Base-by-base conservation (phyloP, 2,329 filamentous ascomycete genomes). In the Falciphora oryzae region DNA sequence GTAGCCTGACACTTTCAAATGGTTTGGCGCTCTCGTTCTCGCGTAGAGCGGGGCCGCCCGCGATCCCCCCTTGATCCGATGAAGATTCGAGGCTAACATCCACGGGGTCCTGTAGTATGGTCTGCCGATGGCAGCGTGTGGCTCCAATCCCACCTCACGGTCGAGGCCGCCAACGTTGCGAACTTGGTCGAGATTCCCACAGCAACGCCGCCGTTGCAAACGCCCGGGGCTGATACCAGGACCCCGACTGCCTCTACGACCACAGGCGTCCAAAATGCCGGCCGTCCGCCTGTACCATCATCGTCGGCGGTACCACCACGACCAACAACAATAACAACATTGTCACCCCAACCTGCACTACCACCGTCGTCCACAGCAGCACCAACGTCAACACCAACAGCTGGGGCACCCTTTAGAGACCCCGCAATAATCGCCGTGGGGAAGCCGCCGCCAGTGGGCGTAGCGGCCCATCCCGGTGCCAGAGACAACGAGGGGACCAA, bases 351-450 rank as follows among this genome's bases (percentile, higher is more conserved):
- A 25, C 7, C 44, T 10, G 22, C 6, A 8, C 44, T 7, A 25
- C 22, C 18, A 22, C 1, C 44, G 7, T 25, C 44, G 7, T 44
- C 38, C 38, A 18, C 5, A 1, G 14, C 16, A 18, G 14, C 16
- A 44, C 14, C 38, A 44, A 18, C 38, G 1, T 44, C 38, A 44
- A 44, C 31, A 22, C 7, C 25, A 32, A 61, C 32, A 58, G 18
- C 59, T 28, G 44, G 65, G 64, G 22, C 29, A 27, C 63, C 35
- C 65, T 61, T 95, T 71, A 83, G 89, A n/a, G 92, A 96, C 70
- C 92, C 92, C 14, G 92, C 92, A 4, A 96, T 96, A 64, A 74
- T 96, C 59, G 93, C 91, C 72, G 84, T 91, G 62, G 80, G 80
- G 28, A 78, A 79, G 60, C 77, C 75, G 4, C 77, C 81, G 6